Evolutionary conservation across 352 stramenopile species (phyloP).

Genomic region (Halophytophthora polymorphica): DNA sequence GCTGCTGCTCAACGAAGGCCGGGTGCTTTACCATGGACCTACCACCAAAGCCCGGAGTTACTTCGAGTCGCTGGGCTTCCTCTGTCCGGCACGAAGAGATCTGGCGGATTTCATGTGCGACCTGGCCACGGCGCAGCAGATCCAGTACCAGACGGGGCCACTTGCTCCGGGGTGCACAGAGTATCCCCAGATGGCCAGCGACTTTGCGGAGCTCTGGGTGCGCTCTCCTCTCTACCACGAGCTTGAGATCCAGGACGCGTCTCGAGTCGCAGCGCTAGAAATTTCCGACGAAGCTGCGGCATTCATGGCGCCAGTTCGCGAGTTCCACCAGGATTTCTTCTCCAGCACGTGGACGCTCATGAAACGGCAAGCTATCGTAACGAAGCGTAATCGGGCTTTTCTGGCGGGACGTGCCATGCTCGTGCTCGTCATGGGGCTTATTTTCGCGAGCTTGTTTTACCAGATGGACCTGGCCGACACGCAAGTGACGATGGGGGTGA

Average conservation of each 20-base stretch:
- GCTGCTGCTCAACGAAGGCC: constrained; percentile 88
- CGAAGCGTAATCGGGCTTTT: constrained; percentile 52
- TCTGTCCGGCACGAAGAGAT: constrained; percentile 61
- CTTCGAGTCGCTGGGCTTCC: constrained; percentile 73
- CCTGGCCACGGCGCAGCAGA: constrained; percentile 39
- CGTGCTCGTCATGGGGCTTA: constrained; percentile 47
- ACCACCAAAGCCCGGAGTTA: constrained; percentile 58
- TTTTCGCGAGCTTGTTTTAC: constrained; percentile 55
- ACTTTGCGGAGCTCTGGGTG: constrained; percentile 45
- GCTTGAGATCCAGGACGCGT: constrained; percentile 12
- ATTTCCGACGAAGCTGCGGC: constrained; percentile 42
- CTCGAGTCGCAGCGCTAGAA: constrained; percentile 3
- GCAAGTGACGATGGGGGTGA: constrained; percentile 69
- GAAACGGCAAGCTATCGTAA: constrained; percentile 73
- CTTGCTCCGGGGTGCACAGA: constrained; percentile 1
- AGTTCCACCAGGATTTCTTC: constrained; percentile 47
- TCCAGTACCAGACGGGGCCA: constrained; percentile 26
- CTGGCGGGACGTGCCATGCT: constrained; percentile 43
- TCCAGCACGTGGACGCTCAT: constrained; percentile 41
- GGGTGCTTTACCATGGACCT: constrained; percentile 86
- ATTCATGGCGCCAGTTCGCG: constrained; percentile 36
- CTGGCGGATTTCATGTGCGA: constrained; percentile 90
- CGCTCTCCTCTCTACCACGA: constrained; percentile 35
- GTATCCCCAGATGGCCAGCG: constrained; percentile 26
- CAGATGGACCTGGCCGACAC: constrained; percentile 43